These are phyloP conservation scores for Onygenales sp. DNA, from an alignment of 2,329 filamentous ascomycete species.

Conservation along the genomic window DNA sequence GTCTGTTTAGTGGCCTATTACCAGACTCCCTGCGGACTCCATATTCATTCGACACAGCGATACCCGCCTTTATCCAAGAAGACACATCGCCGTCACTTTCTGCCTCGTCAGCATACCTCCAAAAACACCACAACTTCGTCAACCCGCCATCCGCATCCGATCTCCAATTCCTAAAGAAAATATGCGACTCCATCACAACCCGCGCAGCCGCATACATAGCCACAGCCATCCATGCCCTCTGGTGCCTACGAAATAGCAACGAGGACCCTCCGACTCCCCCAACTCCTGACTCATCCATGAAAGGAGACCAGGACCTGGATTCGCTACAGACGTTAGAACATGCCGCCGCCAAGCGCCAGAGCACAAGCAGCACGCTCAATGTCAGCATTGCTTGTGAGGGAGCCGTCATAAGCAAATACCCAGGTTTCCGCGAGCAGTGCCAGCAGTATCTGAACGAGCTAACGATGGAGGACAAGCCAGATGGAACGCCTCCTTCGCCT, in stretches of 20 bases:
- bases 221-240: conserved; percentile 53
- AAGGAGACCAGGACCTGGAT: conserved; percentile 9
- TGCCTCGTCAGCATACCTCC: conserved; percentile 36
- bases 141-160: conserved; percentile 39
- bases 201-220: conserved; percentile 55
- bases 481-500: not conserved
- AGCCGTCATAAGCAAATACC: conserved; percentile 44
- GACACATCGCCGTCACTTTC: conserved; percentile 30
- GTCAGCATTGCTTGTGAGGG: conserved; percentile 43
- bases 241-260: conserved; percentile 43
- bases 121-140: conserved; percentile 42
- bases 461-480: conserved; percentile 17
- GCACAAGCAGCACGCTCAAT: conserved; percentile 14
- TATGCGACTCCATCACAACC: conserved; percentile 45
- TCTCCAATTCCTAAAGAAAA: conserved; percentile 44
- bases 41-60: conserved; percentile 51
- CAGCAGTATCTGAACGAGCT: conserved; percentile 36
- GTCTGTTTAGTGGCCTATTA: conserved; percentile 48
- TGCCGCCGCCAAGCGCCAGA: not conserved
- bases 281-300: conserved; percentile 12
- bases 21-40: conserved; percentile 46
- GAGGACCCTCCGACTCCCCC: conserved; percentile 24
- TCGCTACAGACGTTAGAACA: conserved; percentile 8
- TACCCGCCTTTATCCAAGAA: conserved; percentile 48
- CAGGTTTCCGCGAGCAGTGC: conserved; percentile 36